These are phyloP conservation scores for Gnaphalium uliginosum DNA, from an alignment of 129 eudicot genomes.

Conservation along the genomic window DNA sequence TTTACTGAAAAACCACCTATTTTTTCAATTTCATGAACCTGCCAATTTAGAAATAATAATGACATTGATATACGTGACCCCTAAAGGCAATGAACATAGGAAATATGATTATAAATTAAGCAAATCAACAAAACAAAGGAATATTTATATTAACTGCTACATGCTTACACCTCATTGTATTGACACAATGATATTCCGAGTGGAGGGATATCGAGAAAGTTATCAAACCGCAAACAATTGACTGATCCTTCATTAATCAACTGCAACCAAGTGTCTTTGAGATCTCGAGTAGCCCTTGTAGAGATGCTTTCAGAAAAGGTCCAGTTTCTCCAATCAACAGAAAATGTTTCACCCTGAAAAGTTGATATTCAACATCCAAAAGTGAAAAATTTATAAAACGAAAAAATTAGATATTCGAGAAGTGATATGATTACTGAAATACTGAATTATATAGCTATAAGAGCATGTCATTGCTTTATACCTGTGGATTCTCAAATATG, in stretches of 20 bases:
- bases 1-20: slow-evolving; percentile 26
- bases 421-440: background rate
- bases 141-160: slow-evolving; percentile 8
- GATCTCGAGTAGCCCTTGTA: slow-evolving; percentile 25
- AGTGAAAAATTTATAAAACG: background rate
- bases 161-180: slow-evolving; percentile 35
- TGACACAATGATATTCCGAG: slow-evolving; percentile 35
- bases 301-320: slow-evolving; percentile 43
- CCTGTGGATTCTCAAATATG: slow-evolving; percentile 71
- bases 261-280: slow-evolving; percentile 35
- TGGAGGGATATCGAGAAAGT: slow-evolving; percentile 33
- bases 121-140: background rate
- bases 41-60: slow-evolving; percentile 37
- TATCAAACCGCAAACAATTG: slow-evolving; percentile 59
- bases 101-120: background rate
- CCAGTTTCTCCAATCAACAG: slow-evolving; percentile 85
- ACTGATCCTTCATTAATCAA: slow-evolving; percentile 43
- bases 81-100: background rate
- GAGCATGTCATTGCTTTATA: slow-evolving; percentile 19
- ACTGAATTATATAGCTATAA: slow-evolving; percentile 1
- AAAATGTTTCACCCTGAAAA: slow-evolving; percentile 51
- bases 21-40: slow-evolving; percentile 44
- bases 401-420: background rate
- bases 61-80: slow-evolving; percentile 11
- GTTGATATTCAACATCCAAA: slow-evolving; percentile 20